Evolutionary conservation across 2,329 filamentous ascomycete genomes (phyloP).

Genomic region (Coniochaeta sp.): DNA sequence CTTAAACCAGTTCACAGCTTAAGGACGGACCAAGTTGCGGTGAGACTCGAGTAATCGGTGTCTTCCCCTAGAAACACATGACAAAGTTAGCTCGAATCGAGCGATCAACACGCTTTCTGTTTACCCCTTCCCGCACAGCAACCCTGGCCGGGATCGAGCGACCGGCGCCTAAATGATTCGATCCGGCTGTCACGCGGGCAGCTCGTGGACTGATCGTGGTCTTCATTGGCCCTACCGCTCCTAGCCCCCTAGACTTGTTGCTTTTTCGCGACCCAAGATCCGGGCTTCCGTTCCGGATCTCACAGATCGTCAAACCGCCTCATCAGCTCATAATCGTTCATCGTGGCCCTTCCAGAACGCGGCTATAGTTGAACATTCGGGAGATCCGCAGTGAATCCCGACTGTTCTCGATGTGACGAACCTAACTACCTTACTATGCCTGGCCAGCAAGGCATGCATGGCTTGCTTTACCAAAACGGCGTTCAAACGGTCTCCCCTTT

Average conservation of each 20-base stretch:
- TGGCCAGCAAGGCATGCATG: background rate
- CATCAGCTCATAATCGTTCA: background rate
- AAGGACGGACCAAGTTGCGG: background rate
- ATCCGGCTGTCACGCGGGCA: background rate
- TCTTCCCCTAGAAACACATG: background rate
- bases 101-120: background rate
- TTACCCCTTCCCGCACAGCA: background rate
- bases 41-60: background rate
- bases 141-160: background rate
- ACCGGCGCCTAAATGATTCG: background rate
- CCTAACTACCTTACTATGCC: background rate
- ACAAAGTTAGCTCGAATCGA: background rate
- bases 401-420: no score
- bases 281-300: background rate
- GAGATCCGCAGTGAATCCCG: no score
- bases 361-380: background rate
- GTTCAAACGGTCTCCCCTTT: background rate
- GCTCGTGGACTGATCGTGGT: background rate
- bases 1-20: background rate
- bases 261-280: background rate
- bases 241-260: background rate
- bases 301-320: background rate
- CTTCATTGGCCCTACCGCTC: background rate
- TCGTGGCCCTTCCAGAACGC: background rate
- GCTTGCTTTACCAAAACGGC: background rate